Conservation (phyloP, 106 monocot species). For the Acorus gramineus region DNA sequence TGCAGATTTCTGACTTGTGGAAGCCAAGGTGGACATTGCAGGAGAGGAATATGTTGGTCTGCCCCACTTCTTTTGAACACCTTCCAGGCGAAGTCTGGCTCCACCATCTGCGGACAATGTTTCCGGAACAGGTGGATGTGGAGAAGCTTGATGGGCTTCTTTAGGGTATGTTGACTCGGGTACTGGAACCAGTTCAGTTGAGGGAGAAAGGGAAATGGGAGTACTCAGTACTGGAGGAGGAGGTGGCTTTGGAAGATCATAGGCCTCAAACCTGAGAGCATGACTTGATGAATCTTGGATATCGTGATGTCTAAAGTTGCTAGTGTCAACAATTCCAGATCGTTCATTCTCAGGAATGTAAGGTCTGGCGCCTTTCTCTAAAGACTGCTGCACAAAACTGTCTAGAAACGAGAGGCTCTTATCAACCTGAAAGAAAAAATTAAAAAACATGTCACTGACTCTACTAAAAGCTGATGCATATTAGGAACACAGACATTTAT, state of each 20-base stretch:
- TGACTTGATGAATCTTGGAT: constrained; percentile 53
- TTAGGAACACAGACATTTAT: not conserved
- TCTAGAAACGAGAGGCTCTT: constrained; percentile 62
- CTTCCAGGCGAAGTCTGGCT: constrained; percentile 66
- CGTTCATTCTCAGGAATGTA: constrained; percentile 79
- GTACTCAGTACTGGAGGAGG: constrained; percentile 8
- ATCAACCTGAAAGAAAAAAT: constrained; percentile 54
- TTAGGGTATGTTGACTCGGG: constrained; percentile 29
- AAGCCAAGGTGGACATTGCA: constrained; percentile 24
- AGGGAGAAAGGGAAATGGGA: constrained; percentile 15
- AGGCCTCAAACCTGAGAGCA: constrained; percentile 78
- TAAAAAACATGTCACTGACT: not conserved
- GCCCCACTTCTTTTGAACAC: constrained; percentile 95
- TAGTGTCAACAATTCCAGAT: constrained; percentile 28
- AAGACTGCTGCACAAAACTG: constrained; percentile 49
- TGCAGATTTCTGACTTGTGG: constrained; percentile 22
- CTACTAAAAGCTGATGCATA: not conserved
- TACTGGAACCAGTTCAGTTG: constrained; percentile 43
- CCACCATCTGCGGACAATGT: constrained; percentile 32
- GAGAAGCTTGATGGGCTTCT: constrained; percentile 26
- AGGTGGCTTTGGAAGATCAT: constrained; percentile 76
- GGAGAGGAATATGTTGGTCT: constrained; percentile 54
- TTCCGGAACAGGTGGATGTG: constrained; percentile 15
- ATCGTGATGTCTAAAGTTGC: constrained; percentile 41
- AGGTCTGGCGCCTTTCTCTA: constrained; percentile 73